These are phyloP conservation scores for Phytophthora boehmeriae DNA, from an alignment of 352 stramenopile genomes.

Conservation along the genomic window DNA sequence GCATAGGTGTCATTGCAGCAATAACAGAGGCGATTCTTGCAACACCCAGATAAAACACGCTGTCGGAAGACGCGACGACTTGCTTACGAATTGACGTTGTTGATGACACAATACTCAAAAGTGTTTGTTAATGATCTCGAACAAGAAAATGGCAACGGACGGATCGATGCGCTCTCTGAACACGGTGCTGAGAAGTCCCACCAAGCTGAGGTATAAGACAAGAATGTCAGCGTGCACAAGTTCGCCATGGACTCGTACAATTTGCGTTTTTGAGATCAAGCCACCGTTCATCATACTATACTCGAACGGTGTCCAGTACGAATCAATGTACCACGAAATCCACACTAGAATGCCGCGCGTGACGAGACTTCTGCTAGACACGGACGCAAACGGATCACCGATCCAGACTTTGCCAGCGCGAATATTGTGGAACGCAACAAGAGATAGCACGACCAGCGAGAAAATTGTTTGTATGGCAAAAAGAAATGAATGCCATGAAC, in stretches of 20 bases:
- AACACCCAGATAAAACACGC: conserved; percentile 23
- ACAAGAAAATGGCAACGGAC: conserved; percentile 25
- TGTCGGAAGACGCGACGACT: conserved; percentile 23
- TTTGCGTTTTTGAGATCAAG: conserved; percentile 20
- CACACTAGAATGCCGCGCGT: conserved; percentile 30
- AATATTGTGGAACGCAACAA: conserved; percentile 35
- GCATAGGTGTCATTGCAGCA: conserved; percentile 21
- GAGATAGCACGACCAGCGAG: conserved; percentile 31
- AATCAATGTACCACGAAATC: conserved; percentile 37
- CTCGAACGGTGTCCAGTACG: conserved; percentile 44
- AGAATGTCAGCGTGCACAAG: conserved; percentile 43
- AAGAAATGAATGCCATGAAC: conserved; percentile 41
- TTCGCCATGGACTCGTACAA: conserved; percentile 29
- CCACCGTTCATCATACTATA: conserved; percentile 29
- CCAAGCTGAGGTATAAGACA: conserved; percentile 30
- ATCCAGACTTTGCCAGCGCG: conserved; percentile 44
- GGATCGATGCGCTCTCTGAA: conserved; percentile 36
- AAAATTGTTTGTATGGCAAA: conserved; percentile 37
- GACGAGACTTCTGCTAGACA: conserved; percentile 31
- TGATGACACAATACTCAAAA: not conserved
- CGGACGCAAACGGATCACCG: conserved; percentile 46
- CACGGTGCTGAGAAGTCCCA: conserved; percentile 24
- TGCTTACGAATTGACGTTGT: conserved; percentile 12
- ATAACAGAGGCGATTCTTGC: conserved; percentile 9
- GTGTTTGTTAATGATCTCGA: conserved; percentile 30